Base-by-base conservation (phyloP, 495 filamentous ascomycete species). In the Rostrohypoxylon terebratum region DNA sequence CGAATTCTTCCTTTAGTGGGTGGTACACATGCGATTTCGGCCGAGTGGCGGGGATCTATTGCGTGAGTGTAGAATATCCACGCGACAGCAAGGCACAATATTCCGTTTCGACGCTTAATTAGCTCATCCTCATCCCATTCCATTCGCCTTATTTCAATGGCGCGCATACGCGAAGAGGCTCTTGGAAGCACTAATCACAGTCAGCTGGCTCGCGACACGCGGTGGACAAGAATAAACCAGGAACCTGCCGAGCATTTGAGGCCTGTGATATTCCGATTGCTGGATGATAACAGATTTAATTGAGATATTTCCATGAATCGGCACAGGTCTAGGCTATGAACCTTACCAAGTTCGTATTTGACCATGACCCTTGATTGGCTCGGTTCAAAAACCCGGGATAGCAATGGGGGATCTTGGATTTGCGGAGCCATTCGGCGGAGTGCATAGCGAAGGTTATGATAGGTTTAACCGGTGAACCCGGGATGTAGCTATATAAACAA, bases 361-460 rank as follows among this genome's bases (percentile, higher is more conserved):
- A 34, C n/a, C 18, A 21, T 20, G 25, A 33, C 1, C 2, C 45
- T 28, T 61, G 53, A 73, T 73, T 73, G 70, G 70, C 47, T 68
- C 70, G 70, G 68, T 60, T 73, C 68, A 68, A 64, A 68, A 68
- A 18, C 65, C 65, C 59, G 69, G 69, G 69, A 60, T 73, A 68
- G 5, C 59, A 68, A 64, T 38, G 65, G 59, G 23, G 57, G 59
- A 64, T 64, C 59, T 72, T 50, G 51, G 16, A 59, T 68, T 38
- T 47, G 64, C 65, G 59, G 54, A 73, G 65, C 53, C 20, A 38
- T 64, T 66, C 69, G 69, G 69, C 59, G 64, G 59, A 72, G 51
- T 60, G 53, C 23, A 72, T 36, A 68, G 69, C 64, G 69, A 72
- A 28, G 44, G 13, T 34, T 21, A 42, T 23, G 40, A 33, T 16